Conservation (phyloP, 192 early-diverging fungal species). For the Kappamyces sp. region DNA sequence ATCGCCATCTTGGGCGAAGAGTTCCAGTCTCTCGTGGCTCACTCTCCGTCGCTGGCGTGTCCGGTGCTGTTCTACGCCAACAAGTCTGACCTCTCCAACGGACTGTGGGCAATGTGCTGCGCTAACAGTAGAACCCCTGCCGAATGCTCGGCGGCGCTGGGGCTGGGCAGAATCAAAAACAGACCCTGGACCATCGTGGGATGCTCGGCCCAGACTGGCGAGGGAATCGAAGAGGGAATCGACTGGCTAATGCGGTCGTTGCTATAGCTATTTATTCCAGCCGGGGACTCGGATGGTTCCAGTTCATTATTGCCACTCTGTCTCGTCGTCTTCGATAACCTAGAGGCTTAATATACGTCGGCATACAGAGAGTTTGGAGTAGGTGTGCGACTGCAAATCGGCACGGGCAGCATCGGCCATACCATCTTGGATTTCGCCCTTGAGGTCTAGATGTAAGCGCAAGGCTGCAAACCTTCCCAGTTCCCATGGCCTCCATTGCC, state of each 20-base stretch:
- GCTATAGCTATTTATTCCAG: too few species aligned
- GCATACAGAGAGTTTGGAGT: too few species aligned
- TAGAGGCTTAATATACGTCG: too few species aligned
- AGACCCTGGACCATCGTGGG: slow-evolving; percentile 5
- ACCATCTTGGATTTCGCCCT: too few species aligned
- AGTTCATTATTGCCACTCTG: too few species aligned
- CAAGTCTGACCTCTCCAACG: slow-evolving; percentile 2
- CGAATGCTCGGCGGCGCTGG: neutral
- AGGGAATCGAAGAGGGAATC: neutral
- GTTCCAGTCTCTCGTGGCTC: neutral
- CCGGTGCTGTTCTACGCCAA: slow-evolving; percentile 7
- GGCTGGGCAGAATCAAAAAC: slow-evolving; percentile 13
- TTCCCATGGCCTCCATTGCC: neutral
- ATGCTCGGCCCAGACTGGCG: neutral
- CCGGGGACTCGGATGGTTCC: too few species aligned
- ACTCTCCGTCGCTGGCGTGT: neutral
- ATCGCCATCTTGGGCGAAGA: slow-evolving; percentile 8
- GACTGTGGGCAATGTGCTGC: neutral
- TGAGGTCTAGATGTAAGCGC: too few species aligned
- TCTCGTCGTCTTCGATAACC: too few species aligned
- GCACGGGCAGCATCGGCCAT: too few species aligned
- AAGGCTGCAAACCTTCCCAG: too few species aligned
- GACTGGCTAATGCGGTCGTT: neutral
- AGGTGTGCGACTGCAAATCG: too few species aligned
- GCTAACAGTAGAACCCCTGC: neutral